Conservation (phyloP, 2,329 filamentous ascomycete genomes). For the Didymosphaeria variabile region DNA sequence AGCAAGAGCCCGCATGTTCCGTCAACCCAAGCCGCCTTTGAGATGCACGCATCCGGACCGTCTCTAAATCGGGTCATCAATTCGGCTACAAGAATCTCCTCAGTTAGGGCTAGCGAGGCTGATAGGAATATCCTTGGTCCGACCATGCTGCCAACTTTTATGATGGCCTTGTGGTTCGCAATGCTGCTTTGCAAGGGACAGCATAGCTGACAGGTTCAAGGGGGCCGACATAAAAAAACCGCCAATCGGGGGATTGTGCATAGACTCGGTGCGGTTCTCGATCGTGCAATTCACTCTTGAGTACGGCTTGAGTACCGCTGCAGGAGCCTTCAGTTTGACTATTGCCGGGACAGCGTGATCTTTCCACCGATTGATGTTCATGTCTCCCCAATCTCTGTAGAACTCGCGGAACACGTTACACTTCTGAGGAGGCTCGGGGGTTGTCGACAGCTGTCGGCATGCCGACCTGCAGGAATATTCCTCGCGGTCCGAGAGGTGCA, state of each 20-base stretch:
- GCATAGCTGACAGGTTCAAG: background rate
- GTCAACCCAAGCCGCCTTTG: conserved; percentile 3
- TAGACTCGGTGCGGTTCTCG: background rate
- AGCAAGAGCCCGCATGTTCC: conserved; percentile 13
- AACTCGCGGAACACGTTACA: background rate
- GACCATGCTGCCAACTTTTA: background rate
- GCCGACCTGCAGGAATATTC: conserved; percentile 23
- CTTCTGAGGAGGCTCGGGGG: background rate
- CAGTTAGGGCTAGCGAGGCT: background rate
- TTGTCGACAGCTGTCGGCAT: conserved; percentile 25
- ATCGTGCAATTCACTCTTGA: background rate
- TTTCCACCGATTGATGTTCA: background rate
- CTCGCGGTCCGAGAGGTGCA: conserved; percentile 22
- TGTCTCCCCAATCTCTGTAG: background rate
- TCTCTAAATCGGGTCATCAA: background rate
- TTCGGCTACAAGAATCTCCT: background rate
- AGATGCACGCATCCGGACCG: background rate
- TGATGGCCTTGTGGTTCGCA: background rate
- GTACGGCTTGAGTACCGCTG: conserved; percentile 12
- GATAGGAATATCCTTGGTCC: background rate
- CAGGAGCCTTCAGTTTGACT: conserved; percentile 8
- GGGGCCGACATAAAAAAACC: background rate
- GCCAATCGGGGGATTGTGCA: conserved; percentile 18
- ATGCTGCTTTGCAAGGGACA: conserved; percentile 9
- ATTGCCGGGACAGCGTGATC: background rate